Conservation (phyloP, 176 grass and related monocot species). For the Olyra latifolia region DNA sequence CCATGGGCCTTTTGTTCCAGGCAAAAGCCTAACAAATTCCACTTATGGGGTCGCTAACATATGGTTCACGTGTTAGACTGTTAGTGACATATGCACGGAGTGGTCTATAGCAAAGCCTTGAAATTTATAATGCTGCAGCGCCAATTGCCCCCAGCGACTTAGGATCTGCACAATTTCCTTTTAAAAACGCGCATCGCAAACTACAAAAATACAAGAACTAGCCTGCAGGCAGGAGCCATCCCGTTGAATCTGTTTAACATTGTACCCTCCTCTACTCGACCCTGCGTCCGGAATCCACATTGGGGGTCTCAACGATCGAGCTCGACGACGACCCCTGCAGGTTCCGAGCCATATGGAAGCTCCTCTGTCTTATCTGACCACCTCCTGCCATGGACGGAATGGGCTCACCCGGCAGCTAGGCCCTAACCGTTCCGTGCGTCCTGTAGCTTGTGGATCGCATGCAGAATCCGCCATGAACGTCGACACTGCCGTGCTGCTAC, state of each 20-base stretch:
- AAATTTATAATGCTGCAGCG: no score
- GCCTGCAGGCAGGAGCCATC: background rate
- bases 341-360: background rate
- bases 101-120: no score
- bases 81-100: no score
- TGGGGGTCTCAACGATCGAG: background rate
- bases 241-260: background rate
- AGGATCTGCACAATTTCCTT: background rate
- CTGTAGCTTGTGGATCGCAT: background rate
- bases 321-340: no score
- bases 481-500: no score
- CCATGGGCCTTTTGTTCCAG: no score
- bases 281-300: background rate
- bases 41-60: no score
- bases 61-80: no score
- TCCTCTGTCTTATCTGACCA: background rate
- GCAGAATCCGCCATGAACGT: background rate
- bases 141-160: no score
- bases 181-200: background rate
- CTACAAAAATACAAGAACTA: background rate
- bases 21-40: no score
- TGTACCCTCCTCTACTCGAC: background rate
- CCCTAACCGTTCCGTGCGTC: background rate
- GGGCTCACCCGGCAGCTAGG: background rate
- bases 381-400: background rate